Conservation (phyloP, 306 rosid genomes). For the Quercus cerris region DNA sequence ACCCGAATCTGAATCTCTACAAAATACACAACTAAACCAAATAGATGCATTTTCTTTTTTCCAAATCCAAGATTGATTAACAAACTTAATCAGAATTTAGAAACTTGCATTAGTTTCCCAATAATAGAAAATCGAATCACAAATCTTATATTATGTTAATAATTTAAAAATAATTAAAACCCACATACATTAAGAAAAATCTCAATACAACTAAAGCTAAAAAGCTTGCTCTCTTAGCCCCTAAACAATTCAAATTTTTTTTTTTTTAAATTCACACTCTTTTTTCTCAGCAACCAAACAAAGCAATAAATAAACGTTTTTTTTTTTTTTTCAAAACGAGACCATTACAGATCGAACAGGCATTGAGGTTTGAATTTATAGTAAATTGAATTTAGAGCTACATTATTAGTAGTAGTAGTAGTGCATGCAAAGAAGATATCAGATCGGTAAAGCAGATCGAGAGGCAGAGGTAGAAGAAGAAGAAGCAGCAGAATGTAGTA, state of each 20-base stretch:
- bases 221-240: background rate
- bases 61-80: background rate
- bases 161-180: no score
- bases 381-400: no score
- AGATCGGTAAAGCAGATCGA: background rate
- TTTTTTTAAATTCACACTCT: background rate
- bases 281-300: constrained; percentile 28
- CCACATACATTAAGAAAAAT: background rate
- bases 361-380: background rate
- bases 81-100: background rate
- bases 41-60: background rate
- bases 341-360: constrained; percentile 6
- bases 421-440: no score
- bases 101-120: background rate
- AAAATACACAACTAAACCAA: background rate
- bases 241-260: background rate
- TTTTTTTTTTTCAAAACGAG: background rate
- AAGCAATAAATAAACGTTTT: background rate
- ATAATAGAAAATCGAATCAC: background rate
- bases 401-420: no score
- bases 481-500: background rate
- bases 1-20: background rate
- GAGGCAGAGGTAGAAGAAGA: background rate
- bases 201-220: background rate
- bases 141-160: background rate